Conservation (phyloP, 2,329 filamentous ascomycete species). For the Raffaelea arxii region DNA sequence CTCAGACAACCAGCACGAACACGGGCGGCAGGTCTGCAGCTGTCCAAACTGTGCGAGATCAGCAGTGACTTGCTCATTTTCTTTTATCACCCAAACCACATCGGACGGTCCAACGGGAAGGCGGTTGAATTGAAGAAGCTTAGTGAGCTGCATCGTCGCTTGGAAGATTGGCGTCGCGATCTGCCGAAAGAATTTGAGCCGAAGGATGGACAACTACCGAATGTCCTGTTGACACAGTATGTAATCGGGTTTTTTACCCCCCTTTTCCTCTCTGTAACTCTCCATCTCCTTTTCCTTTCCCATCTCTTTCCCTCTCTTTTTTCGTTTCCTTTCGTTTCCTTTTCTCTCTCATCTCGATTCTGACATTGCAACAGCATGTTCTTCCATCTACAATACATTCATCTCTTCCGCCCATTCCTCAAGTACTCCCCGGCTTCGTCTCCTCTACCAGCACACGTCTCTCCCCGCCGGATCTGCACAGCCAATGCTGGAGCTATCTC, state of each 20-base stretch:
- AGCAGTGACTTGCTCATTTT: slow-evolving; percentile 80
- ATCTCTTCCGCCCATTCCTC: slow-evolving; percentile 89
- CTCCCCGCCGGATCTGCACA: slow-evolving; percentile 81
- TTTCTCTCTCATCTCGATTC: too few relatives aligned
- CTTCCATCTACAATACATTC: slow-evolving; percentile 81
- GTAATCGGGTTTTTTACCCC: slow-evolving; percentile 21
- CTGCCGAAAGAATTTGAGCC: slow-evolving; percentile 81
- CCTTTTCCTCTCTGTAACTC: background rate
- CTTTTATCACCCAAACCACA: slow-evolving; percentile 77
- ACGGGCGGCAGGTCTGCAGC: slow-evolving; percentile 69
- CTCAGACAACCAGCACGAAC: slow-evolving; percentile 74
- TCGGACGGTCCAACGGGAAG: slow-evolving; percentile 58
- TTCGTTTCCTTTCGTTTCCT: background rate
- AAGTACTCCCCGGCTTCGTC: slow-evolving; percentile 78
- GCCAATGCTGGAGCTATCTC: slow-evolving; percentile 84
- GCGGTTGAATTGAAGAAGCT: slow-evolving; percentile 83
- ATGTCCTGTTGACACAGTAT: slow-evolving; percentile 75
- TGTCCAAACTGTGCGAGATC: slow-evolving; percentile 81
- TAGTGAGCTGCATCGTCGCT: slow-evolving; percentile 77
- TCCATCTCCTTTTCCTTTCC: background rate
- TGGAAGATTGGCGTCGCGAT: slow-evolving; percentile 82
- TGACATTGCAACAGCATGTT: too few relatives aligned
- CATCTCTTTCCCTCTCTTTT: background rate
- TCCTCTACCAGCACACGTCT: slow-evolving; percentile 77
- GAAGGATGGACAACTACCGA: slow-evolving; percentile 79